These are phyloP conservation scores for Amauroascus niger DNA, from an alignment of 2,329 filamentous ascomycete genomes.

Conservation along the genomic window DNA sequence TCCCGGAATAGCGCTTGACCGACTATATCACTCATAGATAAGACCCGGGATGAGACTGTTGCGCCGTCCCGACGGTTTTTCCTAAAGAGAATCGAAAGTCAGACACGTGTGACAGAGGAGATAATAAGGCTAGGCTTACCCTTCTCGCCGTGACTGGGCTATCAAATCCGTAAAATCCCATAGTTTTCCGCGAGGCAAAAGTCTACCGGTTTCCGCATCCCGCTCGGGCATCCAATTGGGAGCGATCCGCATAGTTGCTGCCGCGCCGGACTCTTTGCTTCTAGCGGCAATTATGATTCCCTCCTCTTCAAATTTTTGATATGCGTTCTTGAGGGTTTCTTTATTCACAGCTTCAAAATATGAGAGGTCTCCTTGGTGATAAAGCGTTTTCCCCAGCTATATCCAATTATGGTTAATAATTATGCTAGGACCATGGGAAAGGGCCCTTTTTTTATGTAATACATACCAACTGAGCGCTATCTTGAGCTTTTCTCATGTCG, in stretches of 20 bases:
- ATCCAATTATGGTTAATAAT: slow-evolving; percentile 8
- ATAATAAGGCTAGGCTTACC: slow-evolving; percentile 34
- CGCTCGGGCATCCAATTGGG: slow-evolving; percentile 65
- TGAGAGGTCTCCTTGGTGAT: slow-evolving; percentile 90
- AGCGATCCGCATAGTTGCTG: slow-evolving; percentile 52
- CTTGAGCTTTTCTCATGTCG: slow-evolving; percentile 65
- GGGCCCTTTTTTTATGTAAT: not conserved
- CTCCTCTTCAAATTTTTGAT: slow-evolving; percentile 78
- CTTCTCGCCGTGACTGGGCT: slow-evolving; percentile 70
- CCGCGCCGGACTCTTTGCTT: slow-evolving; percentile 44
- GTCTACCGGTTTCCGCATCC: slow-evolving; percentile 49
- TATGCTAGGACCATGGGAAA: not conserved
- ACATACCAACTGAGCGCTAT: slow-evolving; percentile 67
- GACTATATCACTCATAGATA: slow-evolving; percentile 64
- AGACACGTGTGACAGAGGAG: not conserved
- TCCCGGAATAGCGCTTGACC: slow-evolving; percentile 56
- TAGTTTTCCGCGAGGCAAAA: slow-evolving; percentile 63
- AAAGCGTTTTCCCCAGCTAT: slow-evolving; percentile 86
- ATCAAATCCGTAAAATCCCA: slow-evolving; percentile 93
- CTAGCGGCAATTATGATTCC: slow-evolving; percentile 72
- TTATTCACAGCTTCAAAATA: slow-evolving; percentile 99
- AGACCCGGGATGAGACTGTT: slow-evolving; percentile 72
- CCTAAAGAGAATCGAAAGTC: slow-evolving; percentile 18
- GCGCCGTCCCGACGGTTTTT: slow-evolving; percentile 93
- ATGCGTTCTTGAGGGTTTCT: slow-evolving; percentile 90